A percentile compares a stretch with the other conserved stretches of the same genome.
Evolutionary conservation across 768 basidiomycete species (phyloP).

Genomic region (Lepiota brunneoincarnata): DNA sequence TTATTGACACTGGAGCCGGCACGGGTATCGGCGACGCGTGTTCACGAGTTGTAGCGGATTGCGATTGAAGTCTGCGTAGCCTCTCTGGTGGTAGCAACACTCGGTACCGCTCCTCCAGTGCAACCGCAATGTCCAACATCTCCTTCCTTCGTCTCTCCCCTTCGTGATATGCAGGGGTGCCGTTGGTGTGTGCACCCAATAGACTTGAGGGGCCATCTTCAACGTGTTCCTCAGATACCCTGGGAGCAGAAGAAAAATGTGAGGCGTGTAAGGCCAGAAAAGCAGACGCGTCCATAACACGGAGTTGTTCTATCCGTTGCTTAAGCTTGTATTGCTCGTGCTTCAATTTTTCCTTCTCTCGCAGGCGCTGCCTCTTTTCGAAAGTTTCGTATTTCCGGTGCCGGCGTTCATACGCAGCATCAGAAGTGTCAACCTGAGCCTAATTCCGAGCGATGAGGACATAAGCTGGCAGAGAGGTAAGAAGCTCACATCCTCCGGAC

Average conservation of each 20-base stretch:
- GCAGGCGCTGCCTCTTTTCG: constrained; percentile 79
- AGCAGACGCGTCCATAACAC: constrained; percentile 65
- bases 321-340: constrained; percentile 91
- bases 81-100: constrained; percentile 70
- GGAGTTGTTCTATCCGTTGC: constrained; percentile 83
- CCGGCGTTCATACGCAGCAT: constrained; percentile 76
- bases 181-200: constrained; percentile 36
- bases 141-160: constrained; percentile 73
- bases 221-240: constrained; percentile 22
- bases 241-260: constrained; percentile 45
- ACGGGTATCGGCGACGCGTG: background rate
- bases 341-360: constrained; percentile 90
- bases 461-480: constrained; percentile 8
- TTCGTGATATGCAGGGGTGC: constrained; percentile 42
- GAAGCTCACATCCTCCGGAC: constrained; percentile 64
- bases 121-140: constrained; percentile 69
- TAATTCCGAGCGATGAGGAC: constrained; percentile 12
- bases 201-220: constrained; percentile 20
- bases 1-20: constrained; percentile 30
- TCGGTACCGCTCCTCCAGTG: constrained; percentile 70
- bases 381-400: constrained; percentile 86
- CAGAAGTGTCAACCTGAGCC: constrained; percentile 37
- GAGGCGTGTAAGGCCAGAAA: constrained; percentile 63
- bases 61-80: constrained; percentile 33
- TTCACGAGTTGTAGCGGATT: constrained; percentile 6